Percentiles rank a stretch among this genome's conserved stretches.
phyloP scores from a whole-genome alignment of 2,329 filamentous ascomycete genomes.

The Pseudogymnoascus verrucosus region DNA sequence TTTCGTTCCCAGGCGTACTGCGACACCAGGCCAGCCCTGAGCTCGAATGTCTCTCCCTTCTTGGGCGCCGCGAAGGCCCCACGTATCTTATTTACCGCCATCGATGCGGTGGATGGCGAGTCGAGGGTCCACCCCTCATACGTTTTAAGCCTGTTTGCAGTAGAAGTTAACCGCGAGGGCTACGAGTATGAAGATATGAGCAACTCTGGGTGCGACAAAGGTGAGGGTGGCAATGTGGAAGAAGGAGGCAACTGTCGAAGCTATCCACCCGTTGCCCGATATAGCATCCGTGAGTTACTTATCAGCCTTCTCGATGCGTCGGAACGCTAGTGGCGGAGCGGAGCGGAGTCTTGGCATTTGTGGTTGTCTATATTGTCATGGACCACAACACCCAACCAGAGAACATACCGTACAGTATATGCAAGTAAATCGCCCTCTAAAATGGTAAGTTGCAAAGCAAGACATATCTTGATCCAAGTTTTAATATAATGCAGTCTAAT shows the following conservation, averaged over 20 bases:
- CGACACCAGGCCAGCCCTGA: slow-evolving; percentile 89
- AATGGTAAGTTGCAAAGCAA: background rate
- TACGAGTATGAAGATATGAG: background rate
- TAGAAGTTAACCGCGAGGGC: background rate
- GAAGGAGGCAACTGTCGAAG: background rate
- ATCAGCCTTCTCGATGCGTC: slow-evolving; percentile 3
- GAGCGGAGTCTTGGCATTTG: background rate
- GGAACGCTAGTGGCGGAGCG: slow-evolving; percentile 1
- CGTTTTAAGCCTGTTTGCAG: slow-evolving; percentile 18
- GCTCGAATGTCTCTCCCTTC: slow-evolving; percentile 97
- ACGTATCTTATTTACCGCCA: slow-evolving; percentile 94
- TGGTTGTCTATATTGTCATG: background rate
- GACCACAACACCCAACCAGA: background rate
- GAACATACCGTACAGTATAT: background rate
- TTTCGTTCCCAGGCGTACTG: slow-evolving; percentile 99
- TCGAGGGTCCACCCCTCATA: slow-evolving; percentile 30
- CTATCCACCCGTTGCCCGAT: slow-evolving; percentile 4
- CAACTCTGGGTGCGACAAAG: background rate
- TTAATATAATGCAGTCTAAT: slow-evolving; percentile 33
- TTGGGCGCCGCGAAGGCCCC: slow-evolving; percentile 86
- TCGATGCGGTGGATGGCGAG: slow-evolving; percentile 39
- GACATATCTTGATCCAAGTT: background rate
- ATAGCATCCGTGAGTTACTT: background rate
- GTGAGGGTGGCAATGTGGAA: background rate
- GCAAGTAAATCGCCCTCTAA: background rate